Evolutionary conservation across 202 grass and related monocot genomes (phyloP).

Genomic region (Cymbopogon flexuosus): DNA sequence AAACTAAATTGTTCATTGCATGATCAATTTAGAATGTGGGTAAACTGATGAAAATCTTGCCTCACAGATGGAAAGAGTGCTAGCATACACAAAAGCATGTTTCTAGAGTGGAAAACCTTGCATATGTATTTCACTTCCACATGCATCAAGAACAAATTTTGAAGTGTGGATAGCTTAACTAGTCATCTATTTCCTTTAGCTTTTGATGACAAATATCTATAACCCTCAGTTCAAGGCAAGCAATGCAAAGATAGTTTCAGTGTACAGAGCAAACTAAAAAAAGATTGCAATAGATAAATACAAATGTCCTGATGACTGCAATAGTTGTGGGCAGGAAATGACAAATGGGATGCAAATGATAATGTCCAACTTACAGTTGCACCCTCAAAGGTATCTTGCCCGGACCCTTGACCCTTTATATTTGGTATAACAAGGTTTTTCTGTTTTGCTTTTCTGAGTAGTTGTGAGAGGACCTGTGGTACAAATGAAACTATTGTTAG

Average conservation of each 20-base stretch:
- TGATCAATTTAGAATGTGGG: not conserved
- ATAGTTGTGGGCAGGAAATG: not conserved
- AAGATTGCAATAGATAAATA: not conserved
- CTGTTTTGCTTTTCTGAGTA: conserved; percentile 91
- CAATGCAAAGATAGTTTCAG: conserved; percentile 11
- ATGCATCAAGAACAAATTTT: not conserved
- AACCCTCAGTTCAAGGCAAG: conserved; percentile 17
- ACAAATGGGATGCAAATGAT: conserved; percentile 3
- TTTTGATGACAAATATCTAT: not conserved
- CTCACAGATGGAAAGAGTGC: not conserved
- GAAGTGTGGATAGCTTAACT: not conserved
- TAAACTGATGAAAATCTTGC: conserved; percentile 4
- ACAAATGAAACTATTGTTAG: conserved; percentile 37
- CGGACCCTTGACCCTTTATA: conserved; percentile 83
- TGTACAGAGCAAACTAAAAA: not conserved
- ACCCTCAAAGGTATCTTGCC: conserved; percentile 82
- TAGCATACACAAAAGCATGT: conserved; percentile 8
- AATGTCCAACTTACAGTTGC: conserved; percentile 83
- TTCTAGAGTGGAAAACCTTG: not conserved
- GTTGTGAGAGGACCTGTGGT: conserved; percentile 77
- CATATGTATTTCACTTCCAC: not conserved
- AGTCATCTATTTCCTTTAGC: conserved; percentile 9
- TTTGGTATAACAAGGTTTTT: conserved; percentile 97
- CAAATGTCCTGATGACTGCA: not conserved
- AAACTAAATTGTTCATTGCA: not conserved